Percentiles rank a stretch among this genome's conserved stretches.
Conservation (phyloP, 768 basidiomycete species). For the Pleurotus salmoneostramineus region DNA sequence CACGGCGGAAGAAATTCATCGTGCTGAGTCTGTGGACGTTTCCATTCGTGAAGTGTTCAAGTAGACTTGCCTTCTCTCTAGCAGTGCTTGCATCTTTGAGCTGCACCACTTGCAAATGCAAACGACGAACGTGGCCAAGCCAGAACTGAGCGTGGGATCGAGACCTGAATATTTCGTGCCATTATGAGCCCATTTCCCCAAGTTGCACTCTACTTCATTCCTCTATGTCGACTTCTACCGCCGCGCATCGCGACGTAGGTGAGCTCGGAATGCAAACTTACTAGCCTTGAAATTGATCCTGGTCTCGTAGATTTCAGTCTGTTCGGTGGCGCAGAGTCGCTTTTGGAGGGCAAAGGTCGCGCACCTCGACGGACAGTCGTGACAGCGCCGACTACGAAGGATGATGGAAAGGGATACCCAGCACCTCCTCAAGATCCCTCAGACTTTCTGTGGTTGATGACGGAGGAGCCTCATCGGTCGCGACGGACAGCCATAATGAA, state of each 20-base stretch:
- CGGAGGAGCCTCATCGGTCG: constrained; percentile 94
- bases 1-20: too few species aligned
- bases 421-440: constrained; percentile 68
- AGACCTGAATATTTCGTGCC: not conserved
- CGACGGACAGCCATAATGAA: constrained; percentile 88
- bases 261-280: not conserved
- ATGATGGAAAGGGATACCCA: constrained; percentile 36
- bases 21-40: too few species aligned
- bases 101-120: too few species aligned
- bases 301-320: constrained; percentile 64
- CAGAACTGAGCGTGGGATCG: not conserved
- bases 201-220: too few species aligned
- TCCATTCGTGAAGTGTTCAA: too few species aligned
- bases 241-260: not conserved
- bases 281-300: not conserved
- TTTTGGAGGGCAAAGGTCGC: constrained; percentile 48
- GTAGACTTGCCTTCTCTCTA: too few species aligned
- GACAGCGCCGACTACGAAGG: constrained; percentile 30
- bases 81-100: too few species aligned
- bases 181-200: not conserved
- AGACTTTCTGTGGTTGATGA: constrained; percentile 97
- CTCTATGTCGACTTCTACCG: not conserved
- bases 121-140: not conserved
- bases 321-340: constrained; percentile 80
- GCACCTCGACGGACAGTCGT: constrained; percentile 50